Evolutionary conservation across 2,329 filamentous ascomycete genomes (phyloP).

Genomic region (Penicillium sp.): DNA sequence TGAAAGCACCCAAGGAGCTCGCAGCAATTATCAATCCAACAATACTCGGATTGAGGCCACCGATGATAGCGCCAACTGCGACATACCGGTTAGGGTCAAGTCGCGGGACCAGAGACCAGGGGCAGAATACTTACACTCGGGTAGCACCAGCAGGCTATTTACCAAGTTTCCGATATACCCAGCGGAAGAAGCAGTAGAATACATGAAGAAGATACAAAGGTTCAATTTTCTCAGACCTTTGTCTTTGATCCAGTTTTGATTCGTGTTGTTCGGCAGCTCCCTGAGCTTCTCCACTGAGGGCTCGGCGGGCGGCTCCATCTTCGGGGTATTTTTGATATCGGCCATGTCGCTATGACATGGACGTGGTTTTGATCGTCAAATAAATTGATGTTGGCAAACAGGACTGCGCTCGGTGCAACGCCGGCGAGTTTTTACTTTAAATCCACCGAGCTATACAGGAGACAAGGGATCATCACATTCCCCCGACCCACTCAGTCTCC

Average conservation of each 20-base stretch:
- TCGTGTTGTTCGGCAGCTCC: conserved; percentile 18
- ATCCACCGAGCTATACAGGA: not conserved
- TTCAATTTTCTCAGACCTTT: conserved; percentile 24
- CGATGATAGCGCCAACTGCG: conserved; percentile 13
- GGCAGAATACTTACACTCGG: conserved; percentile 10
- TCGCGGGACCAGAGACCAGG: not conserved
- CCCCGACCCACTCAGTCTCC: conserved; percentile 1
- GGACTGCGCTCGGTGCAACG: not conserved
- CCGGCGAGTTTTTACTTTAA: conserved; percentile 14
- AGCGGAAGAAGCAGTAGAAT: conserved; percentile 18
- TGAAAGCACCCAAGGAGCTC: conserved; percentile 18
- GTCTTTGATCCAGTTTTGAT: conserved; percentile 24
- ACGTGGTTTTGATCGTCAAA: not conserved
- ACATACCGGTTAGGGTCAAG: not conserved
- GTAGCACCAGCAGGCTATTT: conserved; percentile 23
- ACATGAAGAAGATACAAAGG: conserved; percentile 23
- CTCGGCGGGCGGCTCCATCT: conserved; percentile 16
- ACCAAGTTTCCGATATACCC: conserved; percentile 27
- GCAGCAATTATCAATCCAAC: conserved; percentile 21
- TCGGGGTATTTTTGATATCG: not conserved
- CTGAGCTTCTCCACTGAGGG: conserved; percentile 16
- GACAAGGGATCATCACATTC: conserved; percentile 29
- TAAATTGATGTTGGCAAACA: not conserved
- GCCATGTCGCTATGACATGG: not conserved
- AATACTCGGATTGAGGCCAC: conserved; percentile 16